Percentiles rank a stretch among this genome's conserved stretches.
Conservation (phyloP, 768 basidiomycete genomes). For the Coprinopsis marcescibilis region DNA sequence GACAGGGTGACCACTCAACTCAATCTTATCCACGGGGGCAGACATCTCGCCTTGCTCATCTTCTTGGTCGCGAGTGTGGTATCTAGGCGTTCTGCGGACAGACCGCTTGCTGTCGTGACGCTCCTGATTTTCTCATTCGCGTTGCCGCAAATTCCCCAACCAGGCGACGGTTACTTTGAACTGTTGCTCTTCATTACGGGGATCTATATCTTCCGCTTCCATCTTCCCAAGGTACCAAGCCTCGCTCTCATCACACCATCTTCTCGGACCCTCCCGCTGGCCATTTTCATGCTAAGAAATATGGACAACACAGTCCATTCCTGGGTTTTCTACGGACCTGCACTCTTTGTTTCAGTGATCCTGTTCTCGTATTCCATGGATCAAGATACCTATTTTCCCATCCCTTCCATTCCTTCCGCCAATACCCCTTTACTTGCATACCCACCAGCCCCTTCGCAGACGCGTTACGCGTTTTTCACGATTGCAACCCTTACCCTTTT, state of each 20-base stretch:
- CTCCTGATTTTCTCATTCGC: slow-evolving; percentile 39
- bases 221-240: slow-evolving; percentile 38
- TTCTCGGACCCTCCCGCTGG: slow-evolving; percentile 37
- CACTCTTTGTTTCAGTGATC: slow-evolving; percentile 34
- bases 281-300: slow-evolving; percentile 33
- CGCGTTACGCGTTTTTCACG: slow-evolving; percentile 36
- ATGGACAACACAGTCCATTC: slow-evolving; percentile 34
- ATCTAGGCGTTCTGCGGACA: slow-evolving; percentile 17
- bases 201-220: slow-evolving; percentile 39
- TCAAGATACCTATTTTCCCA: slow-evolving; percentile 26
- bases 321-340: slow-evolving; percentile 43
- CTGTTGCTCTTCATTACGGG: slow-evolving; percentile 35
- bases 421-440: slow-evolving; percentile 10
- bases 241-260: slow-evolving; percentile 39
- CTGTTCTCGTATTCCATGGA: slow-evolving; percentile 44
- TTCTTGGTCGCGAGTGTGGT: not conserved
- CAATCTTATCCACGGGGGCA: not conserved
- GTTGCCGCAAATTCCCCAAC: slow-evolving; percentile 28
- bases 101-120: slow-evolving; percentile 32
- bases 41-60: not conserved
- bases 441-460: slow-evolving; percentile 40
- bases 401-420: not conserved
- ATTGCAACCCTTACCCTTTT: slow-evolving; percentile 29
- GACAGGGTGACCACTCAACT: slow-evolving; percentile 9
- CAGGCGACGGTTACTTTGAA: slow-evolving; percentile 34